Evolutionary conservation across 2,329 filamentous ascomycete species (phyloP).

Genomic region (Aspergillus sclerotialis): DNA sequence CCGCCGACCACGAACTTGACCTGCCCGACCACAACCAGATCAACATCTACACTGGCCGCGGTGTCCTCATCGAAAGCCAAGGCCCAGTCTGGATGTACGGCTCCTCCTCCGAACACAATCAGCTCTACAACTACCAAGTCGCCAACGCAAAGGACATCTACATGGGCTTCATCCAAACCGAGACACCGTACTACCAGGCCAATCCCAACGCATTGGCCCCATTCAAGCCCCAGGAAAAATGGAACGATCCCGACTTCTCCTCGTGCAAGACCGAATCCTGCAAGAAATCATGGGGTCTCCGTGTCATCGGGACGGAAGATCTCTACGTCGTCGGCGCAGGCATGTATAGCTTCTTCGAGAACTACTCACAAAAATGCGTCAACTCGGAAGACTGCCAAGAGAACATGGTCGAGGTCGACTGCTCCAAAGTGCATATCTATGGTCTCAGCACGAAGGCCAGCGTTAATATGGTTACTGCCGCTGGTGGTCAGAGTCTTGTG

Average conservation of each 20-base stretch:
- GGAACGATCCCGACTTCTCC: conserved; percentile 58
- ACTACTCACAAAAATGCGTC: conserved; percentile 68
- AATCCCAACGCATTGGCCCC: conserved; percentile 63
- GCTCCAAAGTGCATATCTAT: conserved; percentile 56
- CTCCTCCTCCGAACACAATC: conserved; percentile 57
- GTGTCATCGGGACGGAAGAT: conserved; percentile 60
- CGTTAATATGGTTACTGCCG: conserved; percentile 61
- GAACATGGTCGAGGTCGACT: conserved; percentile 68
- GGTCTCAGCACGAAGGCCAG: conserved; percentile 69
- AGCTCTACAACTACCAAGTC: conserved; percentile 75
- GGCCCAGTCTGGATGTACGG: conserved; percentile 79
- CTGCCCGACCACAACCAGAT: conserved; percentile 59
- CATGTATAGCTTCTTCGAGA: conserved; percentile 77
- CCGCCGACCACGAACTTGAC: conserved; percentile 85
- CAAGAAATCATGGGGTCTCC: conserved; percentile 70
- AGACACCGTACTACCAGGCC: conserved; percentile 79
- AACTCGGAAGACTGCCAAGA: conserved; percentile 63
- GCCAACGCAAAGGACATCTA: conserved; percentile 70
- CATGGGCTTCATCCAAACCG: conserved; percentile 78
- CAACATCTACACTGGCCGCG: conserved; percentile 79
- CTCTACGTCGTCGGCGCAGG: conserved; percentile 66
- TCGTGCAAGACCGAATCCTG: conserved; percentile 52
- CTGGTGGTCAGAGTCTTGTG: conserved; percentile 27
- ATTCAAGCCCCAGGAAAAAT: conserved; percentile 27
- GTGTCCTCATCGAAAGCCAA: conserved; percentile 70